Evolutionary conservation across 1,139 yeast genomes (phyloP), one percentile per base, ranked within the genome.

Genomic region (Taphrina betulina): DNA sequence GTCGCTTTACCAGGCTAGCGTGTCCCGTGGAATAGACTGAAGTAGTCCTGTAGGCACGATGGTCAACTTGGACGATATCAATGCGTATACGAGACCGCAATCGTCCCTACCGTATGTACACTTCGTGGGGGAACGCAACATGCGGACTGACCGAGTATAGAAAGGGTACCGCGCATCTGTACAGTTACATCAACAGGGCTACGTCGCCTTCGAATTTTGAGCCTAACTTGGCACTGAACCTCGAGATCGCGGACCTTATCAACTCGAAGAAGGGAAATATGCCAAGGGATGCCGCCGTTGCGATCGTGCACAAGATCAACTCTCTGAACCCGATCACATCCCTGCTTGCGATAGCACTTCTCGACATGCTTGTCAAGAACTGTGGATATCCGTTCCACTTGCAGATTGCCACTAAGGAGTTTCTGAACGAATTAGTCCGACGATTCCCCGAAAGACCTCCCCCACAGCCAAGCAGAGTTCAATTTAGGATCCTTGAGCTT

Each of bases 361-460:
- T 92, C 63, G 99, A 92, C 68, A 89, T 88, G 60, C 76, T 94
- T 65, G 98, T 92, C 56, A 92, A 92, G 72, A 92, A 92, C 71
- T 92, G 99, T 74, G 98, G 98, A 2, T 94, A 90, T 69, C 96
- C 98, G 3, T 82, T 92, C 73, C 98, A 92, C 63, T 76, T 92
- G 57, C 98, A 94, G 72, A 87, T 92, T 56, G 86, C 96, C 5
- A 79, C 97, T 61, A 92, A 92, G 71, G 98, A 92, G 68, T 92
- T 92, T 65, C 76, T 92, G 67, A 92, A 92, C 69, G 96, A 89
- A 66, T 78, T 92, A 67, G 98, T 92, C 31, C 85, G 87, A 65
- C 73, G 90, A 68, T 94, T 92, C 72, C 97, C 98, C 1, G 97
- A 90, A 68, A 80, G 89, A 67, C 98, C 98, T 2, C 96, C 97